Base-by-base conservation (phyloP, 345 rosid genomes). In the Eucalyptus sideroxylon region DNA sequence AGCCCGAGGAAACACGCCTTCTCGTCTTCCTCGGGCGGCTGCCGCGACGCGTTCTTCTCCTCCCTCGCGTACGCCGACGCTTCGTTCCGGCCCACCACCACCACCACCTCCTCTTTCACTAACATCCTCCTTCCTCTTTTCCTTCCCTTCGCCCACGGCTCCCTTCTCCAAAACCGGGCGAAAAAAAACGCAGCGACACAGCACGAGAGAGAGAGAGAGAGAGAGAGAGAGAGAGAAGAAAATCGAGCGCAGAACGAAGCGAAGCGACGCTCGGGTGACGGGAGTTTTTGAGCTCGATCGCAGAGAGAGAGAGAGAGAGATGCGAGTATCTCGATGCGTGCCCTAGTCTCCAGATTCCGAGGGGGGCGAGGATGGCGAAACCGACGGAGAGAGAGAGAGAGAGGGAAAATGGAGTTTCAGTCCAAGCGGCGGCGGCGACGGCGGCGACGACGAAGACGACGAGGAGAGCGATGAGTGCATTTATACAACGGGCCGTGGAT, bases 21-120 rank as follows among this genome's bases (percentile, higher is more conserved):
- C 60, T 49, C 88, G 49, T 88, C 88, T 45, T 34, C 87, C 91
- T 88, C 88, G 83, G 55, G 51, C 86, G 86, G 87, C 86, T 87
- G 87, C 50, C 51, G 83, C 69, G 90, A 62, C 85, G 89, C 86
- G 44, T 67, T 88, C 59, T 69, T 81, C 16, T 93, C 90, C 95
- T 93, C 95, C 72, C 82, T 82, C 80, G 47, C 80, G 30, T 15
- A 77, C n/a, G 72, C 50, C 86, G 72, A 44, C 82, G 89, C 69
- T 40, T 37, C 59, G 86, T 53, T 53, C 69, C n/a, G 8, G 59
- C 24, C 59, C 59, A 53, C 59, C 16, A 7, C 34, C 11, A 7
- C 45, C 69, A 87, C 49, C 40, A 80, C 40, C 56, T 91, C 87
- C 69, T 89, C 90, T 31, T 44, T 88, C 82, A 65, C 31, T 34